phyloP scores from a whole-genome alignment of 352 stramenopile species.

The Nothophytophthora sp. region DNA sequence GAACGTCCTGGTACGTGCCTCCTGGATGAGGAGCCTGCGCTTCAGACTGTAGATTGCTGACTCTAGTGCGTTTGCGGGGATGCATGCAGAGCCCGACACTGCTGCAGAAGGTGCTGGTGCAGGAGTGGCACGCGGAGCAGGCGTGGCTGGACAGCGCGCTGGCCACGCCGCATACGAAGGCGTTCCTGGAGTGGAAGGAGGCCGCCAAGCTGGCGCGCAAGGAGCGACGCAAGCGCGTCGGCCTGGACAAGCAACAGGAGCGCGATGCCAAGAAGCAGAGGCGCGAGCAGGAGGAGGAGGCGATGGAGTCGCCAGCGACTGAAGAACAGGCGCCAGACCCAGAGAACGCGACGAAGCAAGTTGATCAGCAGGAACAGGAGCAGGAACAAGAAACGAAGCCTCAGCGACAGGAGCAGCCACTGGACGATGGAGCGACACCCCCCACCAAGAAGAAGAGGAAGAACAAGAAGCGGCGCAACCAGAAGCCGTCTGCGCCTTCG shows the following conservation, averaged over 20 bases:
- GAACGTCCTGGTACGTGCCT: constrained; percentile 66
- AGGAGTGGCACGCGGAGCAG: constrained; percentile 64
- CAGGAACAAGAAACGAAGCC: not conserved
- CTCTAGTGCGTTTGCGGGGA: not conserved
- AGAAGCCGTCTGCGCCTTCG: not conserved
- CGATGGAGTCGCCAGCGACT: not conserved
- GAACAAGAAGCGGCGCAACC: constrained; percentile 4
- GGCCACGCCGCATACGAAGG: constrained; percentile 51
- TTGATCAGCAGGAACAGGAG: not conserved
- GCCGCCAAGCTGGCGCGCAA: constrained; percentile 61
- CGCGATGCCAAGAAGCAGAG: constrained; percentile 38
- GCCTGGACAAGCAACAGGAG: constrained; percentile 47
- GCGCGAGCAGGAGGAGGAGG: constrained; percentile 29
- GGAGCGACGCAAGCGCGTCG: constrained; percentile 58
- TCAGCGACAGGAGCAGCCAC: not conserved
- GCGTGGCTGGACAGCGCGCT: constrained; percentile 58
- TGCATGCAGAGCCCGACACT: constrained; percentile 39
- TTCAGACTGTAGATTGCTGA: not conserved
- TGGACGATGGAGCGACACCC: not conserved
- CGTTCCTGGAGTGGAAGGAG: constrained; percentile 68
- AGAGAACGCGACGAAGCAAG: not conserved
- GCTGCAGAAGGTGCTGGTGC: constrained; percentile 67
- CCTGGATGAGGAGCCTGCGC: not conserved
- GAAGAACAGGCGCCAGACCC: not conserved
- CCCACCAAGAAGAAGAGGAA: constrained; percentile 5